Base-by-base conservation (phyloP, 352 stramenopile species). In the Bremia lactucae region DNA sequence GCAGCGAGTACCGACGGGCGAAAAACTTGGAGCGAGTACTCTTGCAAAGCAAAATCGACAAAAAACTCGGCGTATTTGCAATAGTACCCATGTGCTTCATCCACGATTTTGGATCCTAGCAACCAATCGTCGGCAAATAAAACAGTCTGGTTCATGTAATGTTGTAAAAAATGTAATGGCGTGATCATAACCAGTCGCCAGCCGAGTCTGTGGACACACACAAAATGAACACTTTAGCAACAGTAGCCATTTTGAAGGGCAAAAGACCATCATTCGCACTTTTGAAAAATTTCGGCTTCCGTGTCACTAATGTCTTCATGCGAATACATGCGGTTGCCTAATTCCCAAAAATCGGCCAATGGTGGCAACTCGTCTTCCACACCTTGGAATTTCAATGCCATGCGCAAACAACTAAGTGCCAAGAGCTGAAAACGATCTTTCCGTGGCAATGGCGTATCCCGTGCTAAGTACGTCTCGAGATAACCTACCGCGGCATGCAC, bases 61-160 rank as follows among this genome's bases (percentile, higher is more conserved):
- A 93, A 85, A 45, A 89, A 89, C 42, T 90, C 80, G 49, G 76
- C 72, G 57, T 90, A 89, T 36, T 89, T 89, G 59, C 63, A 62
- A 49, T 85, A 87, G 43, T 90, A 89, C 35, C 66, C 65, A 49
- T 79, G 62, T 31, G 77, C 72, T 53, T 90, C 74, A 46, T 87
- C 72, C 33, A 83, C 69, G 4, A 93, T 60, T 24, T 80, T 71
- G 0, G 65, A 59, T 54, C 73, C 69, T 29, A 90, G 63, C 46
- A 93, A 60, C 52, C 69, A 62, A 42, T 93, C 80, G 52, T 93
- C 69, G 13, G 65, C 66, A 46, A 88, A 93, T 16, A 93, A 48
- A 34, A 87, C 75, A 0, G 77, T 76, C 48, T 84, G 75, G 3
- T 66, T 72, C 40, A 90, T 66, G 47, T 80, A 93, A 48, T 83